Evolutionary conservation across 306 rosid genomes (phyloP), one percentile per base, ranked within the genome.

Genomic region (Quercus alba): DNA sequence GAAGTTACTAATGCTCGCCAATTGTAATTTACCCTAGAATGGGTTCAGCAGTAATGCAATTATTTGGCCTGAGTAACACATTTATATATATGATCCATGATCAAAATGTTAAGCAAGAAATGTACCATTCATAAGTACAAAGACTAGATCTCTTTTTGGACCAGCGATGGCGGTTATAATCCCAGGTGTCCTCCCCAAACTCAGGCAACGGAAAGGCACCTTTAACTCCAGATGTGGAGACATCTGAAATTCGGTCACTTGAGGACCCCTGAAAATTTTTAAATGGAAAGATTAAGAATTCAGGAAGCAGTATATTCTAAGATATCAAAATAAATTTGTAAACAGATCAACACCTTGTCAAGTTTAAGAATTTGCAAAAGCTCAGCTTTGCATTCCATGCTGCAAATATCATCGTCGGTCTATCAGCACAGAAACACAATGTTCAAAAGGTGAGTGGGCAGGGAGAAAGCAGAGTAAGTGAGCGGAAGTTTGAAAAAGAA

Each of bases 371-470:
- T 81, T 75, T 94, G 85, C 84, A 91, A 71, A 74, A 91, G 91
- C 71, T 94, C 93, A 31, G 63, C 61, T 86, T 91, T 94, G 89
- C 98, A 94, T 78, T 94, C 98, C 92, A 84, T 85, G 88, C 98
- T 91, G 87, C 98, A 94, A 66, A 94, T 85, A 81, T 94, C 97
- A 49, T 94, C 97, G 25, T 90, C 84, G 17, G 97, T 94, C 98
- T 91, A 75, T 68, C 70, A 84, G 84, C 77, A 83, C 77, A 80
- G 67, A 64, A 19, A 54, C 80, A 77, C 78, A 79, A 28, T 35
- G 71, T 30, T 56, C 18, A 74, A 31, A 61, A 46, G 15, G 51
- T 30, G 58, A 71, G 56, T 77, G 35, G 66, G 74, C 30, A 51
- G 68, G 76, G 38, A 63, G 52, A 75, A 68, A 71, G 57, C 51